Evolutionary conservation across 75 land plant genomes (phyloP), one percentile per base, ranked within the genome.

Genomic region (Selaginella moellendorffii): DNA sequence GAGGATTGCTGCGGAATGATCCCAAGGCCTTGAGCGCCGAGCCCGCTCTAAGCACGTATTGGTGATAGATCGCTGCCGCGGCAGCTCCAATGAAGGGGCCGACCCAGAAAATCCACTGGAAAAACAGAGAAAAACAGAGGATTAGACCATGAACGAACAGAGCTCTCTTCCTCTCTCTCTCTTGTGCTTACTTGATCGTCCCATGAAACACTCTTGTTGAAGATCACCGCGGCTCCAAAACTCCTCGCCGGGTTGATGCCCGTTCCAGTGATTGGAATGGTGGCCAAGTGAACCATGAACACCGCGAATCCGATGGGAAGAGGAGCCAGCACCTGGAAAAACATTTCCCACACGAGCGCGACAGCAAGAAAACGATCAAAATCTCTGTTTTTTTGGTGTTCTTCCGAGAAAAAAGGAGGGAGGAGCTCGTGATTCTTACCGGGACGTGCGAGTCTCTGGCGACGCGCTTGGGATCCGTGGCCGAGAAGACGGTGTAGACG

Each of bases 21-120:
- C 82, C 83, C 26, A 81, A 30, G 28, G 76, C 76, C 58, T 79
- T 81, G 42, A 72, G 63, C 21, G 70, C 75, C 10, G 51, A 46
- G 8, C 79, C 72, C 22, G 82, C 84, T 54, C 84, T 56, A 64
- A 81, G 67, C 23, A 81, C 74, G 54, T 81, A 72, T 28, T 81
- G 82, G 63, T 81, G 84, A 58, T 81, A 81, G 1, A 74, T 74
- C 0, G 84, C 79, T 24, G 84, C 84, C 21, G 71, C 67, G 0
- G 78, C 68, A 27, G 84, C 84, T 76, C 84, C 84, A n/a, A 72
- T 52, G 27, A 81, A 70, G 8, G 84, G 84, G 0, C 84, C 84
- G 2, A 81, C 83, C 84, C 84, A 81, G 79, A 81, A 81, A 26
- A 81, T 81, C 84, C 84, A 81, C 84, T 81, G 79, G 69, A 63